Base-by-base conservation (phyloP, 75 land plant genomes). In the Azolla pinnata region DNA sequence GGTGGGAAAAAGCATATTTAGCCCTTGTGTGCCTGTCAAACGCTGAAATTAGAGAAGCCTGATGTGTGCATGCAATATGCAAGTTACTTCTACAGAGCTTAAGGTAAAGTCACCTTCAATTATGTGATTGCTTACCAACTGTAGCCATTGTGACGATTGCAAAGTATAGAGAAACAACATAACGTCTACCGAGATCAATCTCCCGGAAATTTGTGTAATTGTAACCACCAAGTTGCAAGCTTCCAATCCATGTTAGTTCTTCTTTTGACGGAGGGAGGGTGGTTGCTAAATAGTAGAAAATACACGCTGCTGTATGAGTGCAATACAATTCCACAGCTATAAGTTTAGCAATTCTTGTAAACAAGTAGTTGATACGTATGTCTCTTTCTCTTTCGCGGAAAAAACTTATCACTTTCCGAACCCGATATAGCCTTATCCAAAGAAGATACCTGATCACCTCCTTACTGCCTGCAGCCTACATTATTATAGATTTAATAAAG, bases 111-210 rank as follows among this genome's bases (percentile, higher is more conserved):
- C n/a, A n/a, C n/a, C n/a, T n/a, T n/a, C n/a, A n/a, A n/a, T n/a
- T n/a, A 45, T 45, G 45, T 23, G 27, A 18, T 14, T 21, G 31
- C 81, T 49, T 50, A 78, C 87, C 88, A 52, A 85, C 88, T 44
- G 85, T 85, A 0, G 85, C 85, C 88, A 85, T 81, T 44, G 88
- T 85, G 26, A 81, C 72, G 54, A 85, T 76, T 32, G 85, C 79
- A 50, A 82, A 79, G 44, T 85, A 85, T 18, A 85, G 65, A 0
- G 88, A 81, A 4, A 81, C 82, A 10, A 67, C 63, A 48, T 85
- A 85, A 9, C 82, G 56, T 63, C 38, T 81, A 61, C 68, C 66
- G 12, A 85, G 54, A 50, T 76, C 82, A 24, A 85, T 76, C 1
- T 78, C 81, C 35, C 77, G 74, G 63, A 81, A 85, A 29, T 79